Conservation (phyloP, 2,329 filamentous ascomycete species). For the Talaromyces verruculosus region DNA sequence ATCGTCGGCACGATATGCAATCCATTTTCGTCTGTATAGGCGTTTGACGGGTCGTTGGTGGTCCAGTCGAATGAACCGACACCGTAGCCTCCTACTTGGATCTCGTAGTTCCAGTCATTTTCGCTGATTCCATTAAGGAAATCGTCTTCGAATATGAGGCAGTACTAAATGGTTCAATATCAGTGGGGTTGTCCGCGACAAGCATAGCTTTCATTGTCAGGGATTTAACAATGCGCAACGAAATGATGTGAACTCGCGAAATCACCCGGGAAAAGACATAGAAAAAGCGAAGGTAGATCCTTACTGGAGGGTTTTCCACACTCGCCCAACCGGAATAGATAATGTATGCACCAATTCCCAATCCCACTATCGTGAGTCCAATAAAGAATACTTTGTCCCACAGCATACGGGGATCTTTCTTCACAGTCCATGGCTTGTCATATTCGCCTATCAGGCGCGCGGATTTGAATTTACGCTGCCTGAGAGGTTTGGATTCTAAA, state of each 20-base stretch:
- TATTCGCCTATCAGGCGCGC: conserved; percentile 17
- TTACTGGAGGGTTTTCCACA: conserved; percentile 18
- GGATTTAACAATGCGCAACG: neutral
- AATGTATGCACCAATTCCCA: conserved; percentile 18
- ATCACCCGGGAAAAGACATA: too few species aligned
- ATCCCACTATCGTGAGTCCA: conserved; percentile 16
- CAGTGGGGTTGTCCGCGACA: neutral
- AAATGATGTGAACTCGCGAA: neutral
- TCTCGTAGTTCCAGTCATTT: conserved; percentile 20
- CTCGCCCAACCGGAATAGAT: conserved; percentile 19
- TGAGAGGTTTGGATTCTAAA: conserved; percentile 20
- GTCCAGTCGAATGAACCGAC: conserved; percentile 21
- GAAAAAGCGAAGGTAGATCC: neutral
- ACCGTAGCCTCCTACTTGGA: conserved; percentile 17
- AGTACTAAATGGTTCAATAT: conserved; percentile 6
- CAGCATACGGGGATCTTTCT: conserved; percentile 20
- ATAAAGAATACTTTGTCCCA: conserved; percentile 21
- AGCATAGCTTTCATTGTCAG: neutral
- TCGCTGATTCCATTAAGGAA: conserved; percentile 16
- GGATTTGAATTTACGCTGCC: conserved; percentile 21
- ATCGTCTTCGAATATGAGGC: conserved; percentile 20
- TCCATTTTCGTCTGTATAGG: conserved; percentile 15
- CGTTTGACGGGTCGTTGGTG: conserved; percentile 18
- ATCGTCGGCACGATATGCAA: conserved; percentile 19
- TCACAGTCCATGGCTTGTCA: conserved; percentile 20